Base-by-base conservation (phyloP, 2,329 filamentous ascomycete species). In the Incumbomyces delicatus region DNA sequence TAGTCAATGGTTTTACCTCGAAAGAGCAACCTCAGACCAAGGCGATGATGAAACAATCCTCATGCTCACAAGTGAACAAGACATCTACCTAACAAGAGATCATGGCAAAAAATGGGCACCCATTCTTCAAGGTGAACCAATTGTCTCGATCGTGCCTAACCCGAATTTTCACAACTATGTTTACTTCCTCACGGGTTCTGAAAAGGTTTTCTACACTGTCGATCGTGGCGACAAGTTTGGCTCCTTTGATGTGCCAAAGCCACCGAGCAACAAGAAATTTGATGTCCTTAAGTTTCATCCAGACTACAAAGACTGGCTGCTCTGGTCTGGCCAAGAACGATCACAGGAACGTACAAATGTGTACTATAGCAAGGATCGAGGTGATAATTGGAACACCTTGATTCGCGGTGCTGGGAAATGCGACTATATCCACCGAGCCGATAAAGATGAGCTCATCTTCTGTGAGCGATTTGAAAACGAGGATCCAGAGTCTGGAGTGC, bases 31-130 rank as follows among this genome's bases (percentile, higher is more conserved):
- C 10, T 73, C 74, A 13, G 84, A 76, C 56, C 67, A 64, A 2
- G 76, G 75, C 7, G 70, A 73, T 12, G 86, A 90, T 57, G 90
- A 96, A 66, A 90, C 80, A 0, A 67, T 84, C 40, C 68, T 84
- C 50, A 72, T 81, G 73, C 75, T 71, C 50, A 82, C 71, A 44
- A 66, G 73, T 50, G 64, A 74, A 40, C 68, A 75, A 11, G 71
- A 81, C 41, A 74, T 94, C 14, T 88, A 75, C 65, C 74, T 94
- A 46, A 85, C 86, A 0, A 77, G 81, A 45, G 81, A 98, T 61
- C 90, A 95, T 59, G 92, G 92, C 59, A 94, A 94, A 68, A 81
- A 68, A 1, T 98, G 92, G 90, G 70, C 80, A 18, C 70, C 74
- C 44, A 80, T 81, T 37, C 74, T 94, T 2, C 73, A 85, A 48